Conservation (phyloP, 106 monocot genomes). For the Narthecium ossifragum region DNA sequence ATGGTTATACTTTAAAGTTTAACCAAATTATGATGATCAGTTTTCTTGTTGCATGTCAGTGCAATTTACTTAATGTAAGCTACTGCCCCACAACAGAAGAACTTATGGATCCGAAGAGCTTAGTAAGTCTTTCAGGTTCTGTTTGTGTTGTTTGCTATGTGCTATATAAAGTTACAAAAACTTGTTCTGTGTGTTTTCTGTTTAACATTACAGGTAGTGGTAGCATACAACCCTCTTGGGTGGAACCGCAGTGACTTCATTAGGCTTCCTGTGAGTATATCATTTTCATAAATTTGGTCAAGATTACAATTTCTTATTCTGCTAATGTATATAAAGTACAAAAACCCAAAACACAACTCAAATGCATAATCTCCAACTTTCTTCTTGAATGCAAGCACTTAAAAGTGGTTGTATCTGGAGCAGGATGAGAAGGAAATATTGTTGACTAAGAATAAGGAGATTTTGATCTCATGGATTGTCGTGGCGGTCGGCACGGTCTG, state of each 20-base stretch:
- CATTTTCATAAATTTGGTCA: too few relatives aligned
- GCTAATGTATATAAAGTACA: too few relatives aligned
- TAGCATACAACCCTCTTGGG: constrained; percentile 51
- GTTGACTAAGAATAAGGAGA: too few relatives aligned
- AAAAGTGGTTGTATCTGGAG: too few relatives aligned
- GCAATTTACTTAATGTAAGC: constrained; percentile 74
- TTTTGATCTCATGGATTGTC: too few relatives aligned
- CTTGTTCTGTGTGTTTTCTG: not conserved
- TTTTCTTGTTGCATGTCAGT: constrained; percentile 33
- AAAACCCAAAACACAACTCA: too few relatives aligned
- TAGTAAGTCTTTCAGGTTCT: constrained; percentile 28
- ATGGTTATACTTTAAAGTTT: too few relatives aligned
- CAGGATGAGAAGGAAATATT: too few relatives aligned
- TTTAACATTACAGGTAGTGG: constrained; percentile 29
- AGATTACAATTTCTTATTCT: too few relatives aligned
- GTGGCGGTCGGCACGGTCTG: too few relatives aligned
- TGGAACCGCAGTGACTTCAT: constrained; percentile 41
- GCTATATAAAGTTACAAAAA: not conserved
- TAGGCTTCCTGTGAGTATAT: constrained; percentile 38
- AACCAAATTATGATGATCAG: constrained; percentile 1
- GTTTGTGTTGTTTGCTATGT: not conserved
- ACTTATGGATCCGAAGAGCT: constrained; percentile 49
- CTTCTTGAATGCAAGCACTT: too few relatives aligned
- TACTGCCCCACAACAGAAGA: constrained; percentile 66
- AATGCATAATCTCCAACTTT: too few relatives aligned